These are phyloP conservation scores for Phytophthora hybrid DNA, from an alignment of 352 stramenopile genomes.

Conservation along the genomic window DNA sequence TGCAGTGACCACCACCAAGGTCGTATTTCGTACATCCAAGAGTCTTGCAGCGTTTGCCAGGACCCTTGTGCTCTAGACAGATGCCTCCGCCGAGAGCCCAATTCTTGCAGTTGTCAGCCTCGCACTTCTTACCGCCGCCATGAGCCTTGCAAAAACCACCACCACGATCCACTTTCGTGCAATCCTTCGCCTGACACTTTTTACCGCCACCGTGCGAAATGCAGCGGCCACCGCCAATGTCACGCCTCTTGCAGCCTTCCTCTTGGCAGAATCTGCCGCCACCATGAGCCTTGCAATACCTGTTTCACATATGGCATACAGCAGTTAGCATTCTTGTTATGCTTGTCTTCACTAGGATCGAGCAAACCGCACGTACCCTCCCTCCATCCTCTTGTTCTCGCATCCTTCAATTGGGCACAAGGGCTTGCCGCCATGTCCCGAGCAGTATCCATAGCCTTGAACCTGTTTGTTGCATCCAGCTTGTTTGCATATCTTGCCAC, in stretches of 20 bases:
- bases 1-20: slow-evolving; percentile 85
- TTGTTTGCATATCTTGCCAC: slow-evolving; percentile 86
- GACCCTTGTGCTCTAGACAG: slow-evolving; percentile 80
- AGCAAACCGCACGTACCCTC: slow-evolving; percentile 39
- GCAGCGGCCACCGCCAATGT: slow-evolving; percentile 88
- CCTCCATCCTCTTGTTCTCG: slow-evolving; percentile 88
- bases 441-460: slow-evolving; percentile 88
- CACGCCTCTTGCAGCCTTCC: slow-evolving; percentile 78
- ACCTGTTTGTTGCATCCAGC: slow-evolving; percentile 84
- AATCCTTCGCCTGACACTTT: slow-evolving; percentile 76
- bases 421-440: slow-evolving; percentile 81
- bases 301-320: slow-evolving; percentile 22
- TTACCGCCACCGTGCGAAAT: slow-evolving; percentile 90
- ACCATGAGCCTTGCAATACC: slow-evolving; percentile 88
- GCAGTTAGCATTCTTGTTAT: not conserved
- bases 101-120: slow-evolving; percentile 76
- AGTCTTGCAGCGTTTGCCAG: slow-evolving; percentile 83
- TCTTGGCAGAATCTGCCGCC: slow-evolving; percentile 82
- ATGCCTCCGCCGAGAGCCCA: slow-evolving; percentile 85
- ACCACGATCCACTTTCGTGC: slow-evolving; percentile 82
- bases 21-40: slow-evolving; percentile 85
- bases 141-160: slow-evolving; percentile 86
- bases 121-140: slow-evolving; percentile 88
- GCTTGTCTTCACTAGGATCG: not conserved
- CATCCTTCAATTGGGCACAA: slow-evolving; percentile 80